Percentiles rank a stretch among this genome's conserved stretches.
phyloP scores from a whole-genome alignment of 768 basidiomycete species.

The Exidia glandulosa region DNA sequence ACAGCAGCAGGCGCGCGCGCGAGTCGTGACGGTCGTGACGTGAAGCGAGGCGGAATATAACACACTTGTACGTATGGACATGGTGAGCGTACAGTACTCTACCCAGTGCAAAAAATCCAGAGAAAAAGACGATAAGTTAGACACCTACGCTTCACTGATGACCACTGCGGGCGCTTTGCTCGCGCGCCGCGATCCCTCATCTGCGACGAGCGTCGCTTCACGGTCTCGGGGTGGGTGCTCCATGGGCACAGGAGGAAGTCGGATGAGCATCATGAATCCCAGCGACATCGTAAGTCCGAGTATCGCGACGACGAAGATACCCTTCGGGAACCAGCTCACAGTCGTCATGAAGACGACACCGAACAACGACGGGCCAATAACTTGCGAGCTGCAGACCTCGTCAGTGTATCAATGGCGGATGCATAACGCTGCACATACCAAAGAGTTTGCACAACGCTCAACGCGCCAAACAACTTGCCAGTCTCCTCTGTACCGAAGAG shows the following conservation, averaged over 20 bases:
- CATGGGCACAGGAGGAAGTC: not conserved
- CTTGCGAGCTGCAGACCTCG: conserved; percentile 37
- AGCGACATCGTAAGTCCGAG: conserved; percentile 14
- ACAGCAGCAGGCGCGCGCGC: too few relatives aligned
- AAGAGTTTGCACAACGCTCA: conserved; percentile 64
- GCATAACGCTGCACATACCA: conserved; percentile 27
- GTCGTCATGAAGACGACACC: conserved; percentile 62
- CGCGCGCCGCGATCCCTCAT: not conserved
- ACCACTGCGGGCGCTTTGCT: not conserved
- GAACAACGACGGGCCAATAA: conserved; percentile 63
- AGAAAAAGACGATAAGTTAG: not conserved
- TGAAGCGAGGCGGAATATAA: too few relatives aligned
- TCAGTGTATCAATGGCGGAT: not conserved
- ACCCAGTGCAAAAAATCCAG: too few relatives aligned
- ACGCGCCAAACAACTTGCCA: conserved; percentile 69
- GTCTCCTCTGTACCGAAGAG: conserved; percentile 43
- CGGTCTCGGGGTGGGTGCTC: not conserved
- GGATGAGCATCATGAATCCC: not conserved
- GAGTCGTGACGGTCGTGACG: too few relatives aligned
- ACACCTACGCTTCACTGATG: not conserved
- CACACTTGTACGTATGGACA: too few relatives aligned
- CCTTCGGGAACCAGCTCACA: conserved; percentile 55
- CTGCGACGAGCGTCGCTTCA: not conserved
- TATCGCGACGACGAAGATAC: conserved; percentile 53
- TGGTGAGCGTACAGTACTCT: too few relatives aligned